Evolutionary conservation across 345 rosid genomes (phyloP).

Genomic region (Populus davidiana): DNA sequence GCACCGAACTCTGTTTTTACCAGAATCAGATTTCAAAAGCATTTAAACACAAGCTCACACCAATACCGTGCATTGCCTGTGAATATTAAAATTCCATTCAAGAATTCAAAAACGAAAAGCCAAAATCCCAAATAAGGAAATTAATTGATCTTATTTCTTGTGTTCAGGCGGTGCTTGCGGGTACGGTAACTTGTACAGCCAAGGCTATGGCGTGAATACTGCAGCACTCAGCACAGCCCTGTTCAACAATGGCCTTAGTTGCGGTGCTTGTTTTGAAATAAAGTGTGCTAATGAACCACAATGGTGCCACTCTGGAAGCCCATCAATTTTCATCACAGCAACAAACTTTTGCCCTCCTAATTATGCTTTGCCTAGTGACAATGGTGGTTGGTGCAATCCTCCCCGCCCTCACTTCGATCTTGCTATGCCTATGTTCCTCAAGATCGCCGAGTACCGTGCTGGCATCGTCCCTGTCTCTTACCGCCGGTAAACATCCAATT

Average conservation of each 20-base stretch:
- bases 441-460: constrained; percentile 61
- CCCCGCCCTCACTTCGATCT: constrained; percentile 75
- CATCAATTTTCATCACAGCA: constrained; percentile 61
- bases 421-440: constrained; percentile 73
- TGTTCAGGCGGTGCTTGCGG: constrained; percentile 64
- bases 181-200: constrained; percentile 64
- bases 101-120: background rate
- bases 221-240: constrained; percentile 73
- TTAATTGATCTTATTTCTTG: background rate
- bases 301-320: constrained; percentile 66
- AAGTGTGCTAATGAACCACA: constrained; percentile 49
- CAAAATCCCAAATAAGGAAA: background rate
- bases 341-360: constrained; percentile 73
- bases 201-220: constrained; percentile 64
- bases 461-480: constrained; percentile 69
- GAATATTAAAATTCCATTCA: background rate
- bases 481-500: constrained; percentile 52
- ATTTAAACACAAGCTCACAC: background rate
- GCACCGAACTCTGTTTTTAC: background rate
- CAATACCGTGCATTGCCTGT: background rate
- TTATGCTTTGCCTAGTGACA: constrained; percentile 50
- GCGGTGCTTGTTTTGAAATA: constrained; percentile 61
- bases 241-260: constrained; percentile 58
- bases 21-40: background rate
- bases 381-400: constrained; percentile 92